Percentiles rank a stretch among this genome's conserved stretches.
Evolutionary conservation across 345 rosid genomes (phyloP).

Genomic region (Hibiscus mutabilis): DNA sequence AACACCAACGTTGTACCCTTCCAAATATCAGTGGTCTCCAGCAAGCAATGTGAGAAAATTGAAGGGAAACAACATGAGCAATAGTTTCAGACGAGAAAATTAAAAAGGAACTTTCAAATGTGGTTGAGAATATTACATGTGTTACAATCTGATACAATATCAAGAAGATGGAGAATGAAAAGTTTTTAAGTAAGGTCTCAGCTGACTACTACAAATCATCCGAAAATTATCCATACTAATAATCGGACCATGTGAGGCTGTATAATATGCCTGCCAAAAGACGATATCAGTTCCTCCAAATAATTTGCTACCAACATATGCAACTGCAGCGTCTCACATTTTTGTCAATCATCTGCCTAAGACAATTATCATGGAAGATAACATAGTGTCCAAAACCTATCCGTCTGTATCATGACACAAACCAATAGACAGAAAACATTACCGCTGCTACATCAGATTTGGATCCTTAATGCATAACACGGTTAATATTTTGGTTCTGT

Average conservation of each 20-base stretch:
- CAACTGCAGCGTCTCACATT: neutral
- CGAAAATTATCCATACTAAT: neutral
- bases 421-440: neutral
- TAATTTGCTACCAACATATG: neutral
- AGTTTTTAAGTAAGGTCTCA: neutral
- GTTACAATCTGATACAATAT: conserved; percentile 3
- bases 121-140: neutral
- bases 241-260: neutral
- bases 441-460: neutral
- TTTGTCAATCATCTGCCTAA: too few species aligned
- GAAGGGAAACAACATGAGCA: conserved; percentile 2
- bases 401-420: neutral
- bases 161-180: neutral
- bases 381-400: neutral
- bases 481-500: neutral
- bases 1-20: neutral
- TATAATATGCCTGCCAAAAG: conserved; percentile 1
- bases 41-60: neutral
- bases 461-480: neutral
- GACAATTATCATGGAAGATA: neutral
- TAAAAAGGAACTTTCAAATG: neutral
- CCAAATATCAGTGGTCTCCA: neutral
- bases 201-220: neutral
- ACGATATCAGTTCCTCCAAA: neutral
- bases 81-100: neutral